A percentile compares a stretch with the other conserved stretches of the same genome.
phyloP scores from a whole-genome alignment of 345 rosid species.

The Hibiscus mutabilis region DNA sequence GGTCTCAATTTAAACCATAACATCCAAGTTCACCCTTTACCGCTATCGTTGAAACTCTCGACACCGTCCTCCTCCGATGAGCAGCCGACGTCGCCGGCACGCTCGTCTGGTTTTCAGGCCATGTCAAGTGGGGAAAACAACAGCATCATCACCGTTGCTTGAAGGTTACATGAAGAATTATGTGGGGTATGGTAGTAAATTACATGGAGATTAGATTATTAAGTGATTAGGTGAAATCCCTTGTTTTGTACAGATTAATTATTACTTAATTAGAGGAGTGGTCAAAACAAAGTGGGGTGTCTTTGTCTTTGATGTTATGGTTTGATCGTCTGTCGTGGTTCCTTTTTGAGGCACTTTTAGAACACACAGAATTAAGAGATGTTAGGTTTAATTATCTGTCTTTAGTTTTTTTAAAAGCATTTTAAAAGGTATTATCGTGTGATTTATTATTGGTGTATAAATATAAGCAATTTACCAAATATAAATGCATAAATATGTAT shows the following conservation, averaged over 20 bases:
- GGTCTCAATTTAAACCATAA: not conserved
- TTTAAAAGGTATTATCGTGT: too few species aligned
- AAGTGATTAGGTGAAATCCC: not conserved
- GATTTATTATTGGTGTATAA: too few species aligned
- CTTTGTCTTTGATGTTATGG: not conserved
- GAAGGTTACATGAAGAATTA: not conserved
- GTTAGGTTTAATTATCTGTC: too few species aligned
- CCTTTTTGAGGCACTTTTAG: too few species aligned
- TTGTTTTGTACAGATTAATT: not conserved
- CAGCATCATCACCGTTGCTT: conserved; percentile 3
- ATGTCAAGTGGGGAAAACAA: conserved; percentile 1
- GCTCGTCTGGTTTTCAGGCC: not conserved
- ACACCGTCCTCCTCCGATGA: not conserved
- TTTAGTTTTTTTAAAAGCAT: too few species aligned
- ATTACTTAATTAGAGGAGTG: not conserved
- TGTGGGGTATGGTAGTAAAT: not conserved
- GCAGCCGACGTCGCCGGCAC: not conserved
- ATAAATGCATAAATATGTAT: too few species aligned
- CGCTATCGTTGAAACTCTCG: not conserved
- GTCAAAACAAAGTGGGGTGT: not conserved
- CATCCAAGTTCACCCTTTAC: not conserved
- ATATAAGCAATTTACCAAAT: too few species aligned
- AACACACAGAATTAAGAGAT: too few species aligned
- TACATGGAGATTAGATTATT: not conserved
- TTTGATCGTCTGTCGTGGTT: not conserved